Conservation (phyloP, 306 rosid species). For the Malus orientalis region DNA sequence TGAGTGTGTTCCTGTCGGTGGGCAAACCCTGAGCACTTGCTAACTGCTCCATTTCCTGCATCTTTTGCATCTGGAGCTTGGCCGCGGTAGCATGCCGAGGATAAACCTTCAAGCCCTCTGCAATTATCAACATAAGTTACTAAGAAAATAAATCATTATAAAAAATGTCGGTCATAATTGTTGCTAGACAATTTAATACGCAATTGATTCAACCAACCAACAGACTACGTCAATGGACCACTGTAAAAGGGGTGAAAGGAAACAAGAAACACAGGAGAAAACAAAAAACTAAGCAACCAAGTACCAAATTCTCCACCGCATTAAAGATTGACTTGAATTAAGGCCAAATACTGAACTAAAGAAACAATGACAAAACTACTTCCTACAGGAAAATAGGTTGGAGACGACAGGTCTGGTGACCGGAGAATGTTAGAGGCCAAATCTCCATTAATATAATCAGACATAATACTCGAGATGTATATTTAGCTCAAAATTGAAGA, state of each 20-base stretch:
- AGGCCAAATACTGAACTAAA: not conserved
- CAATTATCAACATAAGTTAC: conserved; percentile 9
- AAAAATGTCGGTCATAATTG: not conserved
- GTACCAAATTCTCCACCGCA: not conserved
- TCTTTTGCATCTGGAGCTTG: conserved; percentile 85
- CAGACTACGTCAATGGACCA: not conserved
- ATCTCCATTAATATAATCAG: not conserved
- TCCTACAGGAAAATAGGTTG: not conserved
- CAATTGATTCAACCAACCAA: not conserved
- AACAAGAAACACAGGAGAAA: not conserved
- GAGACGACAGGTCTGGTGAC: not conserved
- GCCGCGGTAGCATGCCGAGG: conserved; percentile 57
- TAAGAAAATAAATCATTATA: not conserved
- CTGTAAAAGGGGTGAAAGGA: not conserved
- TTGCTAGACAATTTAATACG: not conserved
- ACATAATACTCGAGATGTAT: not conserved
- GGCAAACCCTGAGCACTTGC: conserved; percentile 81
- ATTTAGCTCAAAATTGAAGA: not conserved
- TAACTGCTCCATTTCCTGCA: conserved; percentile 93
- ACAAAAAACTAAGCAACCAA: not conserved
- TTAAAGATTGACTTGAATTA: not conserved
- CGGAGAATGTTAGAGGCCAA: not conserved
- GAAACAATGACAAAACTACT: not conserved
- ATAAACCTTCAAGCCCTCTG: conserved; percentile 91
- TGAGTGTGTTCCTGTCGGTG: conserved; percentile 73